Evolutionary conservation across 441 rosid genomes (phyloP).

Genomic region (Cnidoscolus chayamansa): DNA sequence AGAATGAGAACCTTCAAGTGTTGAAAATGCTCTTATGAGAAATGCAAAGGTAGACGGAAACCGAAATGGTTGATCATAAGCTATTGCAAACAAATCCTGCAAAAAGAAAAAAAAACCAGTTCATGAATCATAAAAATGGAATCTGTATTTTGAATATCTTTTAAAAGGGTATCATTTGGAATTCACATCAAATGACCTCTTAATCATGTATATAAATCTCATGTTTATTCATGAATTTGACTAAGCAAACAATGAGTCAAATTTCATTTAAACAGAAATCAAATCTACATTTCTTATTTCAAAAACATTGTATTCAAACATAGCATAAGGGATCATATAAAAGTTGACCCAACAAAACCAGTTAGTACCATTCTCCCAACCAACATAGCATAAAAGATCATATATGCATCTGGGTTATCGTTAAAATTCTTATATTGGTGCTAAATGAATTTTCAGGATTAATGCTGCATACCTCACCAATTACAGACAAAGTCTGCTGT

Average conservation of each 20-base stretch:
- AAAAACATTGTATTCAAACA: background rate
- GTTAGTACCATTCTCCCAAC: too few species aligned
- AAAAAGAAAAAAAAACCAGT: background rate
- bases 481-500: slow-evolving; percentile 75
- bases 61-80: slow-evolving; percentile 91
- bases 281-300: too few species aligned
- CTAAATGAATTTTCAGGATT: background rate
- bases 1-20: slow-evolving; percentile 69
- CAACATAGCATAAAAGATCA: background rate
- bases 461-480: slow-evolving; percentile 69
- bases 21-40: slow-evolving; percentile 85
- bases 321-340: background rate
- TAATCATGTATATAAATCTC: too few species aligned
- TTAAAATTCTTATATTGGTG: background rate
- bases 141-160: too few species aligned
- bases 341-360: too few species aligned
- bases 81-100: slow-evolving; percentile 94
- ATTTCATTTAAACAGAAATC: too few species aligned
- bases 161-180: too few species aligned
- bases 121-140: background rate
- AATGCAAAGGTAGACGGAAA: slow-evolving; percentile 88
- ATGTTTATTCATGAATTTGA: too few species aligned
- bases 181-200: too few species aligned
- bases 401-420: background rate
- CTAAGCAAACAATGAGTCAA: too few species aligned